A percentile compares a stretch with the other conserved stretches of the same genome.
phyloP scores from a whole-genome alignment of 345 rosid genomes.

The Citrus inodora region DNA sequence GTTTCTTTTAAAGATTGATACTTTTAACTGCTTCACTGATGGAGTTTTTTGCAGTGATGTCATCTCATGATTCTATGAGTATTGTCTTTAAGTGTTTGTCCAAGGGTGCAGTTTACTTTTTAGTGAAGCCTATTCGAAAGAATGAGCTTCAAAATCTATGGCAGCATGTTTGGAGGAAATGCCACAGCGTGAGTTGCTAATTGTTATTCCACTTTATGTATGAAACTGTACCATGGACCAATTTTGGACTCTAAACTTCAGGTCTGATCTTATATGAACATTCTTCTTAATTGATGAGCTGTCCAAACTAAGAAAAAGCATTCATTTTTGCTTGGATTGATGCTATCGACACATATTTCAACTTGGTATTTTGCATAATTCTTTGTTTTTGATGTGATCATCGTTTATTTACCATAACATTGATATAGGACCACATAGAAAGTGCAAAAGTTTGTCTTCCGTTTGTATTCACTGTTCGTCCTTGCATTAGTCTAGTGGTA shows the following conservation, averaged over 20 bases:
- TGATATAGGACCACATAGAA: slow-evolving; percentile 6
- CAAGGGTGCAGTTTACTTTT: slow-evolving; percentile 57
- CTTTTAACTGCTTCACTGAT: slow-evolving; percentile 24
- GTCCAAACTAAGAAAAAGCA: not conserved
- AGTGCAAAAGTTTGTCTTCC: not conserved
- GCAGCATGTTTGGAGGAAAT: slow-evolving; percentile 68
- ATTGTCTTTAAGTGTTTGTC: slow-evolving; percentile 56
- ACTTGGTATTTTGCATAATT: not conserved
- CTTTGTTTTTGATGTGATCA: not conserved
- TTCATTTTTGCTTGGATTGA: not conserved
- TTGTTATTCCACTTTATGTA: slow-evolving; percentile 15
- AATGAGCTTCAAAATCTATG: slow-evolving; percentile 60
- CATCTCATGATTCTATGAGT: slow-evolving; percentile 50
- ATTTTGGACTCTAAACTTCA: slow-evolving; percentile 15
- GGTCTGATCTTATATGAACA: slow-evolving; percentile 13
- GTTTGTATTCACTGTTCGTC: slow-evolving; percentile 23
- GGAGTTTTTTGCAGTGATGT: slow-evolving; percentile 58
- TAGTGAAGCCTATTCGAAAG: slow-evolving; percentile 57
- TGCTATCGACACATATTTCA: slow-evolving; percentile 1
- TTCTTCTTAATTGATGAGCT: slow-evolving; percentile 3
- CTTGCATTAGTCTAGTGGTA: slow-evolving; percentile 32
- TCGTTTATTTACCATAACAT: not conserved
- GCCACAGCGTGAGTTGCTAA: slow-evolving; percentile 47
- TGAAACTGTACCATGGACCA: slow-evolving; percentile 16
- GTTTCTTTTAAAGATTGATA: slow-evolving; percentile 10